Conservation (phyloP, 2,329 filamentous ascomycete genomes). For the Ophiostoma tasmaniense region DNA sequence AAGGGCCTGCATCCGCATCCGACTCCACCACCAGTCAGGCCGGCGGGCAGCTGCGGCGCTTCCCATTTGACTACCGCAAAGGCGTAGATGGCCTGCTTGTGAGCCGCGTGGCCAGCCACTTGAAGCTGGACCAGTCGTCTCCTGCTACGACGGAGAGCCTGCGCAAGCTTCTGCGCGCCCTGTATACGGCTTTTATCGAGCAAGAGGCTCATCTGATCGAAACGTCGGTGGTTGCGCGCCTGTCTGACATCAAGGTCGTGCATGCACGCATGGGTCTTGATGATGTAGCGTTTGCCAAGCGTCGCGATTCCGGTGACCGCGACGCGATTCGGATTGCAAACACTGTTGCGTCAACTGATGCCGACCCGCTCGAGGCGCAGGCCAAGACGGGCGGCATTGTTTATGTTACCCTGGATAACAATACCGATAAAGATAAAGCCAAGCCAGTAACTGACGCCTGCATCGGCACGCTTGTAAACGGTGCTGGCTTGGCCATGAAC, state of each 20-base stretch:
- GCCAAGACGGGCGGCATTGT: constrained; percentile 61
- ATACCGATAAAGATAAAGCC: constrained; percentile 16
- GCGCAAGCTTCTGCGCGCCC: constrained; percentile 38
- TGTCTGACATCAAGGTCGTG: constrained; percentile 25
- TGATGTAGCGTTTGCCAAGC: constrained; percentile 34
- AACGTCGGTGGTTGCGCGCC: constrained; percentile 26
- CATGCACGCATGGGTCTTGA: constrained; percentile 40
- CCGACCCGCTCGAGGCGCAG: constrained; percentile 29
- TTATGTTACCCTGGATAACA: constrained; percentile 54
- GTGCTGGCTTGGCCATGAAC: constrained; percentile 85
- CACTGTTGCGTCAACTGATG: constrained; percentile 19
- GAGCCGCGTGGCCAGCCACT: constrained; percentile 36
- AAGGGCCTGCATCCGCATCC: background rate
- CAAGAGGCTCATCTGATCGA: constrained; percentile 41
- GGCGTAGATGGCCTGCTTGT: constrained; percentile 38
- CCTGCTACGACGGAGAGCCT: constrained; percentile 34
- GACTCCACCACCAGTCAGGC: background rate
- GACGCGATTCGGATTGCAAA: background rate
- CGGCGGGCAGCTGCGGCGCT: constrained; percentile 31
- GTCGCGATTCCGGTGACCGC: constrained; percentile 30
- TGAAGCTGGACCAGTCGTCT: constrained; percentile 39
- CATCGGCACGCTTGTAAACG: constrained; percentile 80
- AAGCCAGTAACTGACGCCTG: constrained; percentile 23
- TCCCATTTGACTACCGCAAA: constrained; percentile 53
- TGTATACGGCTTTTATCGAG: constrained; percentile 43